A percentile compares a stretch with the other conserved stretches of the same genome.
Conservation (phyloP, 2,329 filamentous ascomycete species). For the Cercospora nicotianae region DNA sequence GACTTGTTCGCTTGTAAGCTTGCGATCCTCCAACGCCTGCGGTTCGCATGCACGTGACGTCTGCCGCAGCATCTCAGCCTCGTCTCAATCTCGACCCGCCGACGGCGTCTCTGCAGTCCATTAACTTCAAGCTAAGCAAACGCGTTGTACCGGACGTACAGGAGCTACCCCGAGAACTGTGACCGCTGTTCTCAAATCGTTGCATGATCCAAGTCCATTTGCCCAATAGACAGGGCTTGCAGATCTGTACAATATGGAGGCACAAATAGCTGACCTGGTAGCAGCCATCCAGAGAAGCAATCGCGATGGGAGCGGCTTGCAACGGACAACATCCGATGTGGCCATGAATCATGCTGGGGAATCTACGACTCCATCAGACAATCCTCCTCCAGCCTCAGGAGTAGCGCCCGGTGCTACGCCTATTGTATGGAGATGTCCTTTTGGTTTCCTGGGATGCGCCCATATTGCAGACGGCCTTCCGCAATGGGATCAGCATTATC, state of each 20-base stretch:
- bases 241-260: neutral
- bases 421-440: neutral
- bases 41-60: neutral
- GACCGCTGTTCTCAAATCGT: neutral
- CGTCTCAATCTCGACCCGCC: neutral
- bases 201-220: neutral
- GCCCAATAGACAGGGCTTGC: neutral
- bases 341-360: neutral
- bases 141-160: neutral
- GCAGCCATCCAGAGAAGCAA: neutral
- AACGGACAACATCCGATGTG: neutral
- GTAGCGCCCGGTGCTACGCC: neutral
- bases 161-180: neutral
- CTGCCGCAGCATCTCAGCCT: neutral
- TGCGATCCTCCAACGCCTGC: neutral
- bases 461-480: neutral
- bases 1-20: neutral
- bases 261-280: neutral
- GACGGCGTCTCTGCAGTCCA: neutral
- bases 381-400: neutral
- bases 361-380: neutral
- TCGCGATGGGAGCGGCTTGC: neutral
- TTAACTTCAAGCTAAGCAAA: neutral
- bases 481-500: neutral
- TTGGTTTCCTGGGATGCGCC: neutral